Evolutionary conservation across 2,329 filamentous ascomycete species (phyloP).

Genomic region (Cordyceps militaris): DNA sequence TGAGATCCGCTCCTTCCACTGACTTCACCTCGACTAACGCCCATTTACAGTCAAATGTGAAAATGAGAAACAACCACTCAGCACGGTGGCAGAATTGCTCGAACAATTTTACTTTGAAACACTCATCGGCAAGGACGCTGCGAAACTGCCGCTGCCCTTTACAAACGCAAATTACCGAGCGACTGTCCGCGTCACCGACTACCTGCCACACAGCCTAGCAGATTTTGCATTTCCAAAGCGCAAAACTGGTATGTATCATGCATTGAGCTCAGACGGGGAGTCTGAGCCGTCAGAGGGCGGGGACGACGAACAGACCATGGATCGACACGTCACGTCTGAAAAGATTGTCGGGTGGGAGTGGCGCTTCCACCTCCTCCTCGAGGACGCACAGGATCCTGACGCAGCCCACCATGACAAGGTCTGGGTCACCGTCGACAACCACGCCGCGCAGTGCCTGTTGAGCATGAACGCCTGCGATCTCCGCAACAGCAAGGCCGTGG

Average conservation of each 20-base stretch:
- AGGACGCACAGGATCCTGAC: constrained; percentile 48
- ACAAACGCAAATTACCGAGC: constrained; percentile 64
- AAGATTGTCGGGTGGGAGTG: constrained; percentile 59
- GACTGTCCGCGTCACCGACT: constrained; percentile 74
- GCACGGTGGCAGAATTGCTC: constrained; percentile 33
- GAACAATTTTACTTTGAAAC: constrained; percentile 34
- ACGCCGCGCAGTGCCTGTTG: constrained; percentile 41
- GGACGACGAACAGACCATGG: constrained; percentile 18
- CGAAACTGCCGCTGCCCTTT: constrained; percentile 56
- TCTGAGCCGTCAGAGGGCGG: constrained; percentile 18
- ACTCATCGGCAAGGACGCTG: constrained; percentile 31
- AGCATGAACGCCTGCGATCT: constrained; percentile 48
- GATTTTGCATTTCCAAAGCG: constrained; percentile 57
- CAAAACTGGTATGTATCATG: constrained; percentile 37
- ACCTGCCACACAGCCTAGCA: constrained; percentile 59
- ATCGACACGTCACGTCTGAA: constrained; percentile 21
- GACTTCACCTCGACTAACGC: constrained; percentile 8
- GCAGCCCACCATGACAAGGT: constrained; percentile 39
- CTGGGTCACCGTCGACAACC: constrained; percentile 62
- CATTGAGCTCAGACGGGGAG: constrained; percentile 36
- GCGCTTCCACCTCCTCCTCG: constrained; percentile 72
- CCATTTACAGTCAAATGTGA: constrained; percentile 41
- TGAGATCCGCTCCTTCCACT: neutral
- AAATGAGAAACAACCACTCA: constrained; percentile 29
- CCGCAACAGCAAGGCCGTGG: constrained; percentile 37